phyloP scores from a whole-genome alignment of 2,329 filamentous ascomycete species.

The Aspergillus neotritici region DNA sequence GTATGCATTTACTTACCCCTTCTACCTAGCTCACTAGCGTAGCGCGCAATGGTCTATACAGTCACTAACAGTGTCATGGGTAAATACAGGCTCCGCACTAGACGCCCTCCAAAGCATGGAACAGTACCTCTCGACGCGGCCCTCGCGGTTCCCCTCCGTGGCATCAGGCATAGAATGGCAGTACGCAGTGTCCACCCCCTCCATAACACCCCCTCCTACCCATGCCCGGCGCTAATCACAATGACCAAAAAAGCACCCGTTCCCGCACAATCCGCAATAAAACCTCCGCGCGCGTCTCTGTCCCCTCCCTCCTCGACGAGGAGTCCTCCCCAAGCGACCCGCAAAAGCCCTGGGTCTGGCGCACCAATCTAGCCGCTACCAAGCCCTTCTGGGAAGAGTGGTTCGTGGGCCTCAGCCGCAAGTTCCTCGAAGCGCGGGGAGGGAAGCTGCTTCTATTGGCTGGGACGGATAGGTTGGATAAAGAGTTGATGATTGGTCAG shows the following conservation, averaged over 20 bases:
- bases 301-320: slow-evolving; percentile 67
- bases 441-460: slow-evolving; percentile 82
- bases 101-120: slow-evolving; percentile 94
- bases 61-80: not conserved
- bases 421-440: slow-evolving; percentile 75
- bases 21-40: not conserved
- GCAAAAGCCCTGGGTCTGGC: slow-evolving; percentile 67
- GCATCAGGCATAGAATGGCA: slow-evolving; percentile 90
- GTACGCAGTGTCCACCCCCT: slow-evolving; percentile 28
- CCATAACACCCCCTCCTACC: not conserved
- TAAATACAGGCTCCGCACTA: slow-evolving; percentile 66
- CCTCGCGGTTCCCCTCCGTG: slow-evolving; percentile 69
- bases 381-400: slow-evolving; percentile 91
- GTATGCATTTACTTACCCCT: slow-evolving; percentile 17
- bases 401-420: slow-evolving; percentile 82
- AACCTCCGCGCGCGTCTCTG: slow-evolving; percentile 77
- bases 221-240: not conserved
- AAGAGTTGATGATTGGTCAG: slow-evolving; percentile 88
- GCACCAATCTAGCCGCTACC: slow-evolving; percentile 75
- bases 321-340: slow-evolving; percentile 31
- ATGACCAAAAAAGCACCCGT: slow-evolving; percentile 49
- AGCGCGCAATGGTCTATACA: not conserved
- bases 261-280: slow-evolving; percentile 80
- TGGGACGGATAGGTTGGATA: slow-evolving; percentile 84
- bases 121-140: slow-evolving; percentile 77